These are phyloP conservation scores for Tricholoma matsutake DNA, from an alignment of 768 basidiomycete genomes.

Conservation along the genomic window DNA sequence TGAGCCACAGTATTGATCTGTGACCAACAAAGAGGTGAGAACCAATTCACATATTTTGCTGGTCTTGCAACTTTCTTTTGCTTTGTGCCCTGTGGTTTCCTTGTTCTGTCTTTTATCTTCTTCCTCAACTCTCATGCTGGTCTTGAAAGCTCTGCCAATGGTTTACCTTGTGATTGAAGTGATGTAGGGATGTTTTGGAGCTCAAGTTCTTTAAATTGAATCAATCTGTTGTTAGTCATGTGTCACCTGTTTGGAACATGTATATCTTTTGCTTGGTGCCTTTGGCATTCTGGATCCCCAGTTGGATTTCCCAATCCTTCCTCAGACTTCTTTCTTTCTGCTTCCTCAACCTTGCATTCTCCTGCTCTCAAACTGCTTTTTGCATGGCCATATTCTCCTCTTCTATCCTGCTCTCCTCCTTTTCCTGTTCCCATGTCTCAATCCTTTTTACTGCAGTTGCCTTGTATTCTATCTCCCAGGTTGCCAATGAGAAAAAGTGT, in stretches of 20 bases:
- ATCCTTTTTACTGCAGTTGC: not conserved
- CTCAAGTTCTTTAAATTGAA: not conserved
- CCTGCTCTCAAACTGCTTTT: constrained; percentile 1
- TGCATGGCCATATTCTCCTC: not conserved
- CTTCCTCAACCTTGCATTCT: constrained; percentile 5
- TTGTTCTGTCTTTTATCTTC: not conserved
- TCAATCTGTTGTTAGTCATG: not conserved
- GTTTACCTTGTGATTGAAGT: not conserved
- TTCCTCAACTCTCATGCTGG: not conserved
- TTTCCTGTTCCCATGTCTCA: not conserved
- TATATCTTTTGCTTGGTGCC: not conserved
- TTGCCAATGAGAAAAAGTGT: not conserved
- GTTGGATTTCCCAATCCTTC: not conserved
- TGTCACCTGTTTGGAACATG: constrained; percentile 3
- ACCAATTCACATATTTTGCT: not conserved
- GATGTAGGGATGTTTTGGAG: not conserved
- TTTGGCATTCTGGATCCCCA: not conserved
- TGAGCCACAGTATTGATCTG: not conserved
- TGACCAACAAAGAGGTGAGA: not conserved
- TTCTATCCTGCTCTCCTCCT: not conserved
- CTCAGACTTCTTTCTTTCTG: constrained; percentile 10
- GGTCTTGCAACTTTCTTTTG: not conserved
- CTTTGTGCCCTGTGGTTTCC: not conserved
- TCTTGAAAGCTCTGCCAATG: not conserved
- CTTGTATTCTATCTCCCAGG: not conserved